phyloP scores from a whole-genome alignment of 176 grass and related monocot species.

The Oryza meridionalis region DNA sequence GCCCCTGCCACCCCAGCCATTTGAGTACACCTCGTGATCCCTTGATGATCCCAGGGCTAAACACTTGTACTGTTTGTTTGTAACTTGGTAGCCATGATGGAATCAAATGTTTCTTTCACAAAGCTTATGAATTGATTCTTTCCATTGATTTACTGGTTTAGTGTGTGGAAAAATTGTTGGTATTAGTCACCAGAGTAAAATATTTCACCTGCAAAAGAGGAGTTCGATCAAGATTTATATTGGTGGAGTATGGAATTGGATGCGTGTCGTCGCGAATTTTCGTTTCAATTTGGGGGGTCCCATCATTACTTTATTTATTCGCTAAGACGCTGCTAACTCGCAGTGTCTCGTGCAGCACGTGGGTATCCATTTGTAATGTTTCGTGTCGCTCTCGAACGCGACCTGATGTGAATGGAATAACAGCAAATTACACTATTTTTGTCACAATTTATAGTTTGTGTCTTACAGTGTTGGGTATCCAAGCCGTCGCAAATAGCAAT shows the following conservation, averaged over 20 bases:
- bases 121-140: neutral
- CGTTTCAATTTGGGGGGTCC: neutral
- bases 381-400: neutral
- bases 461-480: neutral
- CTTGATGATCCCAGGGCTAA: neutral
- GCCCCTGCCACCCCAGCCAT: conserved; percentile 67
- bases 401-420: neutral
- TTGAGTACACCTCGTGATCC: conserved; percentile 61
- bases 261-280: neutral
- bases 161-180: neutral
- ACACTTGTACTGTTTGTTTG: conserved; percentile 8
- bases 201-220: neutral
- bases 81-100: neutral
- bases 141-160: neutral
- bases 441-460: neutral
- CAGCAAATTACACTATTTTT: neutral
- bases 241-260: neutral
- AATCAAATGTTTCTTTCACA: neutral
- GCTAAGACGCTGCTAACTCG: neutral
- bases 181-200: neutral
- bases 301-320: neutral
- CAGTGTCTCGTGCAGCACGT: neutral
- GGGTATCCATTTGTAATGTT: conserved; percentile 31
- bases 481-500: no score
- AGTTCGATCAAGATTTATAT: neutral